These are phyloP conservation scores for Solanum appendiculatum DNA, from an alignment of 257 asterid genomes.

Conservation along the genomic window DNA sequence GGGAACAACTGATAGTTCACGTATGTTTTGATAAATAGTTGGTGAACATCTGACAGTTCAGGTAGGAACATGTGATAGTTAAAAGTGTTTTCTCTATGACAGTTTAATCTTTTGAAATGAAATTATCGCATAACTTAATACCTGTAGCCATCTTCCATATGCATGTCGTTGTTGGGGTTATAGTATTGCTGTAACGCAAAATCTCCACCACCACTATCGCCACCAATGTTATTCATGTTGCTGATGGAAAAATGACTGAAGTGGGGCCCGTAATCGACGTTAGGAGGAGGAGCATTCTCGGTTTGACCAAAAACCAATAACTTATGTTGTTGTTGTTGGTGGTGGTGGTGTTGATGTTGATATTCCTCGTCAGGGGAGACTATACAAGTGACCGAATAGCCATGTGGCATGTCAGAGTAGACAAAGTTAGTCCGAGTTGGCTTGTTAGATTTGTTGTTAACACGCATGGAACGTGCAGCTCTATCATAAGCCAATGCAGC, in stretches of 20 bases:
- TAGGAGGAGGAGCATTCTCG: neutral
- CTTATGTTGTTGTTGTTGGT: neutral
- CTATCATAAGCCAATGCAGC: constrained; percentile 87
- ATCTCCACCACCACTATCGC: neutral
- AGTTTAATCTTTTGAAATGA: too few species aligned
- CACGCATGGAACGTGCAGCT: constrained; percentile 81
- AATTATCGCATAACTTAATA: neutral
- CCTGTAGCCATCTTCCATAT: neutral
- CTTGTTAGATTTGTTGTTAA: constrained; percentile 17
- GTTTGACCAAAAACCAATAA: constrained; percentile 23
- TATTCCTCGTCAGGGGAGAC: constrained; percentile 67
- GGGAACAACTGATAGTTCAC: neutral
- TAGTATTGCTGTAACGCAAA: neutral
- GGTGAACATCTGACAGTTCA: neutral
- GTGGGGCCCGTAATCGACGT: neutral
- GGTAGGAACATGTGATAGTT: neutral
- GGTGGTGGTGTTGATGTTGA: neutral
- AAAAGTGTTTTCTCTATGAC: too few species aligned
- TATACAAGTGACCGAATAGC: constrained; percentile 70
- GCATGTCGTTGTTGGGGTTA: neutral
- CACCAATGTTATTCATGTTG: neutral
- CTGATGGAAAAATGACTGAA: neutral
- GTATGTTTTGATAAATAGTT: neutral
- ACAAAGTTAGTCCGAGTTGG: constrained; percentile 74
- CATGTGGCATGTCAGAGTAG: constrained; percentile 87